Base-by-base conservation (phyloP, 805 yeast genomes). In the Huiozyma sinensis region DNA sequence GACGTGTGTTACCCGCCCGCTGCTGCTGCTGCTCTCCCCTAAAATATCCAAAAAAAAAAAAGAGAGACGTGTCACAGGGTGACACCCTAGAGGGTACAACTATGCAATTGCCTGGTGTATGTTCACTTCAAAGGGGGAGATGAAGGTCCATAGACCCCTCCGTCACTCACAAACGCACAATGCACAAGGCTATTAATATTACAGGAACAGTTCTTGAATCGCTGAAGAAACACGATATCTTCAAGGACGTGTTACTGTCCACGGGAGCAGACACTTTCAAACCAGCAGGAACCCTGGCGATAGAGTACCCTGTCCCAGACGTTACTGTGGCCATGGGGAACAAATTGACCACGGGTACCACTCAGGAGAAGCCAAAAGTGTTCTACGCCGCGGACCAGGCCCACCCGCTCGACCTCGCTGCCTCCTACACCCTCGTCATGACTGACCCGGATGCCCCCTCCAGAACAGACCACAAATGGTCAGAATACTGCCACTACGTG, bases 391-490 rank as follows among this genome's bases (percentile, higher is more conserved):
- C 51, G 69, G 72, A 50, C 65, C 45, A 44, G 31, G 41, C 38
- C 8, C 48, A 55, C 12, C 65, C 68, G 34, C 81, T 72, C 41
- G 28, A 42, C 17, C 28, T 38, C 11, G 7, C 27, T 11, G 17
- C 24, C 7, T n/a, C 28, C 3, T 87, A 83, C 65, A 79, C 92
- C 6, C 65, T 88, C 52, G 83, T 84, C 2, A 52, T 88, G 51
- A 88, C 96, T 6, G 96, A 88, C 63, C 97, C 97, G 1, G 96
- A 88, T 68, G 96, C 96, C 6, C 97, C 97, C 10, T 75, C 88
- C 4, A 73, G 78, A 52, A 71, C 75, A 3, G 95, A 88, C 61
- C 77, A 81, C 57, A 85, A 79, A 59, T 87, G 95, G 94, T 81
- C 92, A 3, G 95, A 88, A 63, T 88, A 70, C 60, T 78, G 83